Evolutionary conservation across 1,139 yeast genomes (phyloP).

Genomic region (Lodderomyces margitis): DNA sequence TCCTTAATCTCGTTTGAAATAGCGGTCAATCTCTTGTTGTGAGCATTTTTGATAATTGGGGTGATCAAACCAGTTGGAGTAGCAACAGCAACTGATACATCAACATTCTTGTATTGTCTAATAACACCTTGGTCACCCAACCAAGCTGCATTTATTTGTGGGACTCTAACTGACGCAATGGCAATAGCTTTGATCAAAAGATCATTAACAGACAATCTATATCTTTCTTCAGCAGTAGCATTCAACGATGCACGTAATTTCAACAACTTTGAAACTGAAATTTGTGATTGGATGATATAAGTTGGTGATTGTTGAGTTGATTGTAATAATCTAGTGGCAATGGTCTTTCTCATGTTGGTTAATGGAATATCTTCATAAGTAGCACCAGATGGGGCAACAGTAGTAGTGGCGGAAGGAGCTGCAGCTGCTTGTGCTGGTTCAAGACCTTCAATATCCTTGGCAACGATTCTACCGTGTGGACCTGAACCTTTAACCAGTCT

Average conservation of each 20-base stretch:
- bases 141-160: slow-evolving; percentile 94
- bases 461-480: slow-evolving; percentile 91
- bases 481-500: slow-evolving; percentile 89
- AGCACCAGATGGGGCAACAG: slow-evolving; percentile 54
- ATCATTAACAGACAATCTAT: slow-evolving; percentile 92
- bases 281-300: slow-evolving; percentile 82
- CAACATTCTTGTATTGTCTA: slow-evolving; percentile 89
- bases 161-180: slow-evolving; percentile 84
- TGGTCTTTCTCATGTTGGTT: slow-evolving; percentile 90
- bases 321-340: slow-evolving; percentile 82
- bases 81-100: slow-evolving; percentile 97
- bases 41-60: slow-evolving; percentile 88
- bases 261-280: slow-evolving; percentile 85
- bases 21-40: slow-evolving; percentile 76
- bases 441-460: slow-evolving; percentile 81
- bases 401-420: slow-evolving; percentile 44
- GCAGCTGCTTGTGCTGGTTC: slow-evolving; percentile 30
- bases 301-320: slow-evolving; percentile 89
- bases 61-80: slow-evolving; percentile 97
- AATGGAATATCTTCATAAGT: slow-evolving; percentile 80
- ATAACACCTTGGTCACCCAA: slow-evolving; percentile 84
- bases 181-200: slow-evolving; percentile 92
- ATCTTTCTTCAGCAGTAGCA: slow-evolving; percentile 80
- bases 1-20: slow-evolving; percentile 87
- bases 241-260: slow-evolving; percentile 91